Evolutionary conservation across 345 rosid species (phyloP).

Genomic region (Ailanthus altissimus): DNA sequence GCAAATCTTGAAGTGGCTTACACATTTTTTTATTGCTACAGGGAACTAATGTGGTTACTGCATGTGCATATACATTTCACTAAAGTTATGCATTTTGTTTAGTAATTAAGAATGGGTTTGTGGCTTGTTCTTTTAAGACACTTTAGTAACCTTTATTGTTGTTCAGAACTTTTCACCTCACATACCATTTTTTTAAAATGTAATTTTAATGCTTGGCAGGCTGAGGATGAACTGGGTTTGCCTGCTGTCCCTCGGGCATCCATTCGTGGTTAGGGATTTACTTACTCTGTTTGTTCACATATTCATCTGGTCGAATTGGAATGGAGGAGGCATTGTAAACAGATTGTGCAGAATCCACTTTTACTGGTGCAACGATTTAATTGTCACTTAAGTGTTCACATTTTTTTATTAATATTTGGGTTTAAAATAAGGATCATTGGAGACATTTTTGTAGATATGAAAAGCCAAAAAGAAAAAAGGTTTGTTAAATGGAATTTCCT

Average conservation of each 20-base stretch:
- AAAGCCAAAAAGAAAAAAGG: background rate
- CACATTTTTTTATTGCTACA: background rate
- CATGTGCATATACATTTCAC: background rate
- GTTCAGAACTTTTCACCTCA: background rate
- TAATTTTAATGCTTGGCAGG: conserved; percentile 47
- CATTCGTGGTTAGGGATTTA: conserved; percentile 51
- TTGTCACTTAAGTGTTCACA: conserved; percentile 13
- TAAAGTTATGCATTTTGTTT: background rate
- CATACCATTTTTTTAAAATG: background rate
- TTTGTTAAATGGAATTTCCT: background rate
- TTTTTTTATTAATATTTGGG: conserved; percentile 6
- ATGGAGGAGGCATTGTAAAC: conserved; percentile 23
- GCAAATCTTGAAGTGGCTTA: background rate
- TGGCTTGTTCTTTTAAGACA: background rate
- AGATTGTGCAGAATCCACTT: conserved; percentile 24
- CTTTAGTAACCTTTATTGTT: background rate
- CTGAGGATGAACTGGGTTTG: conserved; percentile 82
- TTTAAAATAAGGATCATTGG: conserved; percentile 5
- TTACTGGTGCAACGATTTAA: conserved; percentile 10
- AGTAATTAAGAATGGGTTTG: too few relatives aligned
- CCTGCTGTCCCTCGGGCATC: conserved; percentile 91
- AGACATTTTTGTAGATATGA: background rate
- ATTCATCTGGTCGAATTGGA: background rate
- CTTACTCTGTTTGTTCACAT: background rate
- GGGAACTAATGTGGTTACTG: background rate